Evolutionary conservation across 345 rosid species (phyloP), one percentile per base, ranked within the genome.

Genomic region (Cochlearia excelsa): DNA sequence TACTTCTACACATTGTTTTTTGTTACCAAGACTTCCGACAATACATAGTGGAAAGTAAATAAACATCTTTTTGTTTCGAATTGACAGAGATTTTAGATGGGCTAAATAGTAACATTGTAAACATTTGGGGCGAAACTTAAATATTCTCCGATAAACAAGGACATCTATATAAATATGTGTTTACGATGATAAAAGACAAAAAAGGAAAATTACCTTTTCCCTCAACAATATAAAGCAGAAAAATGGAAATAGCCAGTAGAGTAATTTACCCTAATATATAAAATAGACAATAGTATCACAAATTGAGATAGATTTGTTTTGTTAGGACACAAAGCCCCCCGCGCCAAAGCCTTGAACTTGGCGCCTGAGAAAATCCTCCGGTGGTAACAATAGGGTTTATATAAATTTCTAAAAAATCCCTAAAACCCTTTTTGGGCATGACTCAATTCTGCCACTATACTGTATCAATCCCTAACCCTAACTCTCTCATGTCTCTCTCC

Each of bases 401-500:
- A 16, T 65, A 71, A 43, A 41, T 54, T 40, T 57, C 31, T 49
- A 16, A 65, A 55, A 40, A 16, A 16, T n/a, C 34, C 50, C 51
- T 39, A 51, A 64, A 71, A 51, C 66, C 66, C 70, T 2, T 37
- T 37, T 4, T 40, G 51, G 80, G 81, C 62, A 78, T 78, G 86
- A 63, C 55, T 62, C 67, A 66, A 58, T 50, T 76, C 49, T 57
- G 74, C 55, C 45, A 57, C 6, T 54, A 61, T 29, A 10, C 73
- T 46, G 51, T 48, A 31, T 31, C 75, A 8, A 16, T 63, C 68
- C 57, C 78, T 35, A 57, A 34, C 65, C 75, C 75, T 35, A 30
- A 54, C 65, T 34, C 66, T 58, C 65, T 70, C 40, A 85, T 86
- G 95, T 75, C 92, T 59, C 69, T 85, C 51, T 70, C 81, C 54